These are phyloP conservation scores for Fusarium cyanostomum DNA, from an alignment of 2,329 filamentous ascomycete species.

Conservation along the genomic window DNA sequence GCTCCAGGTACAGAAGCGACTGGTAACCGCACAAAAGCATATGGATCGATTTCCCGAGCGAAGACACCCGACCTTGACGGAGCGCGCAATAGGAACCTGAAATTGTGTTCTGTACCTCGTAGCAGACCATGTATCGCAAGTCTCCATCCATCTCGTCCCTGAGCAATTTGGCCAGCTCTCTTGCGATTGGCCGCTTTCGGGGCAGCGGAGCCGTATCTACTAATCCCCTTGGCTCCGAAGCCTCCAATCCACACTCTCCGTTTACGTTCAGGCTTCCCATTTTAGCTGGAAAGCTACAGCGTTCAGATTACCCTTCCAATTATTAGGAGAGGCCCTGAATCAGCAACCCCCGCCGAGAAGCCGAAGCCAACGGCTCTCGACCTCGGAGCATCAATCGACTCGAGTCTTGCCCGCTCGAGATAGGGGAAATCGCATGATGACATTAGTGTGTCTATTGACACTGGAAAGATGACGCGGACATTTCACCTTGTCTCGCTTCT, in stretches of 20 bases:
- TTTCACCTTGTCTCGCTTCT: background rate
- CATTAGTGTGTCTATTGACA: slow-evolving; percentile 1
- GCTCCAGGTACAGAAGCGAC: background rate
- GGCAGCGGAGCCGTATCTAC: slow-evolving; percentile 31
- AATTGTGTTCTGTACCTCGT: slow-evolving; percentile 20
- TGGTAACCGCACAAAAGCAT: background rate
- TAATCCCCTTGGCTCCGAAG: slow-evolving; percentile 32
- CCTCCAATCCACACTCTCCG: slow-evolving; percentile 24
- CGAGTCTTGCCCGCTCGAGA: background rate
- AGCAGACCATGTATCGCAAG: slow-evolving; percentile 20
- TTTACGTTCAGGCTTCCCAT: slow-evolving; percentile 31
- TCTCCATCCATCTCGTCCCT: no score
- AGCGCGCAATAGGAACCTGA: background rate
- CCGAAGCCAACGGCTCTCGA: background rate
- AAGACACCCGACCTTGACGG: no score
- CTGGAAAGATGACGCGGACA: slow-evolving; percentile 10
- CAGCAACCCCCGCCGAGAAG: slow-evolving; percentile 28
- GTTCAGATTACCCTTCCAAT: slow-evolving; percentile 35
- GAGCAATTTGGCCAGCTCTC: slow-evolving; percentile 28
- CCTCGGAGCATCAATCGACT: background rate
- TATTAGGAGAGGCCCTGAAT: slow-evolving; percentile 35
- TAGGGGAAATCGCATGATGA: slow-evolving; percentile 1
- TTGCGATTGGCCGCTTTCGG: slow-evolving; percentile 25
- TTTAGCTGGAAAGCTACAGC: slow-evolving; percentile 36
- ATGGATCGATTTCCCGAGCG: no score